A percentile compares a stretch with the other conserved stretches of the same genome.
These are phyloP conservation scores for Geotrichum bryndzae DNA, from an alignment of 1,139 yeast species.

Conservation along the genomic window DNA sequence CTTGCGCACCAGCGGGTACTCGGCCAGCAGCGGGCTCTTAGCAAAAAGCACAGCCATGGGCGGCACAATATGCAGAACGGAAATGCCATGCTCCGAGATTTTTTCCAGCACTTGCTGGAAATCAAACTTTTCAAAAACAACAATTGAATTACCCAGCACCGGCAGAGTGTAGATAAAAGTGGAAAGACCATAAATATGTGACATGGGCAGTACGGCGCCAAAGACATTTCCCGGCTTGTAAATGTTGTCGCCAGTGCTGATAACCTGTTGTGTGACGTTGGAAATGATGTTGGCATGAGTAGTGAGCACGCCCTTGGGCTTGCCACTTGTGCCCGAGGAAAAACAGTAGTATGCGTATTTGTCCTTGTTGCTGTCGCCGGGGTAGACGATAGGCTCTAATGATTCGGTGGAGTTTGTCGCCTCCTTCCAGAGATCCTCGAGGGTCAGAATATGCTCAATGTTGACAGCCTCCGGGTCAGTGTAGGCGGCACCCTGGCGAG, in stretches of 20 bases:
- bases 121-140: constrained; percentile 32
- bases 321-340: constrained; percentile 58
- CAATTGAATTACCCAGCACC: constrained; percentile 21
- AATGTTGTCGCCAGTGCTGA: constrained; percentile 4
- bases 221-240: constrained; percentile 12
- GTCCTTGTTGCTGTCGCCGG: neutral
- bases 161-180: constrained; percentile 26
- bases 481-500: constrained; percentile 28
- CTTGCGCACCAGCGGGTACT: constrained; percentile 26
- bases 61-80: constrained; percentile 31
- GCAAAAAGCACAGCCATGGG: constrained; percentile 35
- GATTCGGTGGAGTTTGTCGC: neutral
- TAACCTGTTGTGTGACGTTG: constrained; percentile 21
- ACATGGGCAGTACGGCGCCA: constrained; percentile 30
- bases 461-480: neutral
- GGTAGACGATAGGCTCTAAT: constrained; percentile 11
- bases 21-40: constrained; percentile 31
- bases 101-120: constrained; percentile 27
- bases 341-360: constrained; percentile 32
- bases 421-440: constrained; percentile 4
- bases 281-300: constrained; percentile 38
- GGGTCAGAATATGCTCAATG: constrained; percentile 2
- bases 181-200: constrained; percentile 34
- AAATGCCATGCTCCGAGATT: constrained; percentile 26
- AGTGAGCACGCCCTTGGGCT: constrained; percentile 58